Percentiles rank a stretch among this genome's conserved stretches.
Conservation (phyloP, 1,284 basidiomycete genomes). For the Leccinum insolens region DNA sequence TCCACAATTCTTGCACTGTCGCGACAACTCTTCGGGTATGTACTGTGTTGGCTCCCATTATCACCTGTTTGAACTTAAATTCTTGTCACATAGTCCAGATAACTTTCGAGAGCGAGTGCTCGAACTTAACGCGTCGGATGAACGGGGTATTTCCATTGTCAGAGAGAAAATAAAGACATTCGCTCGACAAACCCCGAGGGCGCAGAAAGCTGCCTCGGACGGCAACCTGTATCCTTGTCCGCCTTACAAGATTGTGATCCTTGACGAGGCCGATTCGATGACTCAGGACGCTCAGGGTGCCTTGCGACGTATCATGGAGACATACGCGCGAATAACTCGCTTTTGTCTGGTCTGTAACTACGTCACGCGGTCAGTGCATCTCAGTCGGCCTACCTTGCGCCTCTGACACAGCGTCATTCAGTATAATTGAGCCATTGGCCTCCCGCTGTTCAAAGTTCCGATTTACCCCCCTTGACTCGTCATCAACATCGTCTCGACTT, state of each 20-base stretch:
- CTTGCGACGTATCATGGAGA: constrained; percentile 97
- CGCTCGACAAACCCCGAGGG: constrained; percentile 91
- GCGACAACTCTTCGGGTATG: constrained; percentile 92
- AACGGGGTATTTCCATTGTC: constrained; percentile 95
- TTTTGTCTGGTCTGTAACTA: constrained; percentile 99
- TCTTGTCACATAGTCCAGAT: constrained; percentile 72
- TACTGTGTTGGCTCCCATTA: neutral
- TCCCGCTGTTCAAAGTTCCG: constrained; percentile 99
- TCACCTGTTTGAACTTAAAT: neutral
- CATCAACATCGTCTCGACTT: constrained; percentile 78
- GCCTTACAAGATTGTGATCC: constrained; percentile 98
- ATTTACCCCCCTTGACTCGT: constrained; percentile 88
- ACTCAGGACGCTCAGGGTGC: constrained; percentile 99
- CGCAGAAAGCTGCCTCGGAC: constrained; percentile 73
- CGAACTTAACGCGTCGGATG: constrained; percentile 99
- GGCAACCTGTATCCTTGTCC: constrained; percentile 92
- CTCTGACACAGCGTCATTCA: constrained; percentile 37
- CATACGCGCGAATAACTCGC: constrained; percentile 93
- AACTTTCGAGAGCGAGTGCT: constrained; percentile 93
- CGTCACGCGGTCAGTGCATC: constrained; percentile 80
- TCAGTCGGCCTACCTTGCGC: constrained; percentile 1
- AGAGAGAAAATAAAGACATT: constrained; percentile 99
- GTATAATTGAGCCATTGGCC: constrained; percentile 98
- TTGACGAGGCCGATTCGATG: constrained; percentile 99
- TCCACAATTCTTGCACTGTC: constrained; percentile 96